These are phyloP conservation scores for Cladosporium colombiae DNA, from an alignment of 2,329 filamentous ascomycete species.

Conservation along the genomic window DNA sequence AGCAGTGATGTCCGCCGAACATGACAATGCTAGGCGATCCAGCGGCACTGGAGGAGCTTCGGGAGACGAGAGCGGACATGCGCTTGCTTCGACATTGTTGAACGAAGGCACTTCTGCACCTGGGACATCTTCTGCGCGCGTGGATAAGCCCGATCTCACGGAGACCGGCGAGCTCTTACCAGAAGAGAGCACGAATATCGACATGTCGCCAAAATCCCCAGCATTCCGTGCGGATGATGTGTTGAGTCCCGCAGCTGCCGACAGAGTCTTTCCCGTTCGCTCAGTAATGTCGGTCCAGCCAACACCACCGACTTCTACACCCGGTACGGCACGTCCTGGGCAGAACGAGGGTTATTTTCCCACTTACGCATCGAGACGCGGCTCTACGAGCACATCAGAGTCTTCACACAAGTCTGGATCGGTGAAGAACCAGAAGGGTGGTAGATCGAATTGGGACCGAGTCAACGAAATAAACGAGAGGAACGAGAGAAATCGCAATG, in stretches of 20 bases:
- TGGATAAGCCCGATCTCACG: conserved; percentile 18
- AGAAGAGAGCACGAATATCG: neutral
- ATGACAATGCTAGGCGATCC: conserved; percentile 2
- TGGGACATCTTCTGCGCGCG: conserved; percentile 5
- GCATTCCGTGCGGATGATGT: conserved; percentile 25
- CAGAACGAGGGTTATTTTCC: conserved; percentile 41
- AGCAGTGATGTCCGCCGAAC: conserved; percentile 22
- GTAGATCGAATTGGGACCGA: neutral
- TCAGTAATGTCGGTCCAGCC: conserved; percentile 75
- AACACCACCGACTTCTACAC: conserved; percentile 48
- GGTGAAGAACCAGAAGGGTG: neutral
- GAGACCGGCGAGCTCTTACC: neutral
- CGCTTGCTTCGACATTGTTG: neutral
- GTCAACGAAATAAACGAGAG: neutral
- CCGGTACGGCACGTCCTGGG: neutral
- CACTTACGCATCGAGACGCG: conserved; percentile 7
- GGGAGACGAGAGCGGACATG: conserved; percentile 6
- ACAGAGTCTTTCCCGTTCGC: conserved; percentile 78
- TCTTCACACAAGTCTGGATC: neutral
- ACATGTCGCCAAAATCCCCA: conserved; percentile 1
- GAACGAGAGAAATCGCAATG: neutral
- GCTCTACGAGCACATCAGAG: neutral
- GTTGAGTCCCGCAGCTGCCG: conserved; percentile 46
- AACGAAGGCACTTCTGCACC: neutral
- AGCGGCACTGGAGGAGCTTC: neutral